Conservation (phyloP, 108 stramenopile species). For the Fragilaria crotonensis region DNA sequence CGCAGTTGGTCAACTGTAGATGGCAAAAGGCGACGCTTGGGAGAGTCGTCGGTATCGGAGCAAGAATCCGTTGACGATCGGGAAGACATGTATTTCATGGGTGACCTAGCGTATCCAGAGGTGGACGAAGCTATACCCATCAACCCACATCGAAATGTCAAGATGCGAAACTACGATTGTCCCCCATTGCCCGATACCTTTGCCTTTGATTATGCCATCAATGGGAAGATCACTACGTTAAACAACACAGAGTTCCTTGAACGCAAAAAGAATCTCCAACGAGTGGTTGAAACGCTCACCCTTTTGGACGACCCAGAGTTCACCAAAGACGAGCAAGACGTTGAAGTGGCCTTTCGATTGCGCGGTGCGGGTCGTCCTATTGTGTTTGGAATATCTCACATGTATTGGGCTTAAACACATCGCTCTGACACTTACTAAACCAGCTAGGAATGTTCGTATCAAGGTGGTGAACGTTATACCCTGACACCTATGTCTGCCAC, state of each 20-base stretch:
- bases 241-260: constrained; percentile 33
- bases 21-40: no score
- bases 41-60: no score
- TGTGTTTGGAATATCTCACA: constrained; percentile 43
- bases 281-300: constrained; percentile 35
- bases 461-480: no score
- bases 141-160: no score
- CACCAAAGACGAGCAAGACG: constrained; percentile 28
- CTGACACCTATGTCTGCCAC: no score
- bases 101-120: constrained; percentile 15
- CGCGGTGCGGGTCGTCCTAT: constrained; percentile 32
- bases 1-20: constrained; percentile 34
- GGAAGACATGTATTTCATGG: constrained; percentile 6
- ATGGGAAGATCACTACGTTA: constrained; percentile 42
- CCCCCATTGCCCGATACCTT: constrained; percentile 44
- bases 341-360: constrained; percentile 59
- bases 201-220: constrained; percentile 59
- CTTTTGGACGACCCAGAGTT: constrained; percentile 54
- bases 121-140: neutral
- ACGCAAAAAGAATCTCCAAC: constrained; percentile 17
- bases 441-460: no score
- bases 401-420: constrained; percentile 75
- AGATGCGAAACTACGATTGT: neutral
- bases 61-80: neutral
- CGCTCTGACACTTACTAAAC: no score